Conservation (phyloP, 805 yeast genomes). For the Candida schatavii region DNA sequence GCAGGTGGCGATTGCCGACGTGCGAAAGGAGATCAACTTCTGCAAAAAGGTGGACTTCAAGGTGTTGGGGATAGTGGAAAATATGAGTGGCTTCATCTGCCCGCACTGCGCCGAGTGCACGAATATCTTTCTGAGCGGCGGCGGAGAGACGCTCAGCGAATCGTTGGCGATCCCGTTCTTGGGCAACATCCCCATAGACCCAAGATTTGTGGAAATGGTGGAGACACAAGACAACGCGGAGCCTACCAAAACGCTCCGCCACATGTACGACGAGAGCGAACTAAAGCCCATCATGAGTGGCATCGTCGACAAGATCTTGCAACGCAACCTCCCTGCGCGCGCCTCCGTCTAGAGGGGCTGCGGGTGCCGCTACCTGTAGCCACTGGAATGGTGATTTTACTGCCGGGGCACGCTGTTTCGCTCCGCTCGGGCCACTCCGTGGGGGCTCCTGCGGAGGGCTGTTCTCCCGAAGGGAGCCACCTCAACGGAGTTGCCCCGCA, state of each 20-base stretch:
- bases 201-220: slow-evolving; percentile 82
- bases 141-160: slow-evolving; percentile 73
- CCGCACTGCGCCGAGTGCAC: slow-evolving; percentile 93
- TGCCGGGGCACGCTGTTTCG: too few species aligned
- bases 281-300: slow-evolving; percentile 36
- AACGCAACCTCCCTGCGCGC: slow-evolving; percentile 13
- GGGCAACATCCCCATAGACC: slow-evolving; percentile 93
- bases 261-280: slow-evolving; percentile 32
- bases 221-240: slow-evolving; percentile 54
- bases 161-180: slow-evolving; percentile 62
- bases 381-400: too few species aligned
- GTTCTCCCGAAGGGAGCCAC: too few species aligned
- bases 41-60: slow-evolving; percentile 81
- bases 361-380: too few species aligned
- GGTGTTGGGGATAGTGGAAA: slow-evolving; percentile 85
- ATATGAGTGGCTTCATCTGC: slow-evolving; percentile 95
- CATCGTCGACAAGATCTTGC: slow-evolving; percentile 34
- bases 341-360: too few species aligned
- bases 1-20: slow-evolving; percentile 89
- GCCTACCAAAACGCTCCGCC: slow-evolving; percentile 22
- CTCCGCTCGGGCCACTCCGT: too few species aligned
- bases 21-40: slow-evolving; percentile 87
- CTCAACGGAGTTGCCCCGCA: too few species aligned
- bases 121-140: slow-evolving; percentile 89
- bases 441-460: too few species aligned